A percentile compares a stretch with the other conserved stretches of the same genome.
Conservation (phyloP, 2,329 filamentous ascomycete genomes). For the Epichloe sp. region DNA sequence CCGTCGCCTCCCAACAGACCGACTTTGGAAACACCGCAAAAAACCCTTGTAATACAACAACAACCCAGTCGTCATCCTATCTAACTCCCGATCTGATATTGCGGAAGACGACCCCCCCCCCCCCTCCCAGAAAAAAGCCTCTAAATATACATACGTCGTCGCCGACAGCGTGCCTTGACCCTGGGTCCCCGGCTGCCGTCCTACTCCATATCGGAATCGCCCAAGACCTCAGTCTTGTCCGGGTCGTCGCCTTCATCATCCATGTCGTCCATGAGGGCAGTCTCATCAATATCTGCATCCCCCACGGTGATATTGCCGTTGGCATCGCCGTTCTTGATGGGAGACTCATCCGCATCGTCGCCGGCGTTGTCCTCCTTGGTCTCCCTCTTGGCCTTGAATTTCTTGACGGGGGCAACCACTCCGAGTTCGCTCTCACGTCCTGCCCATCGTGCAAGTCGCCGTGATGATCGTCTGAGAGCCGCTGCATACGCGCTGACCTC, state of each 20-base stretch:
- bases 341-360: constrained; percentile 2
- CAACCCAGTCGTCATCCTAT: too few species aligned
- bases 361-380: constrained; percentile 3
- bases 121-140: neutral
- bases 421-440: constrained; percentile 30
- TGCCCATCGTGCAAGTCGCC: constrained; percentile 60
- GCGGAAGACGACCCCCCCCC: neutral
- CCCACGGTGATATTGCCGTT: constrained; percentile 37
- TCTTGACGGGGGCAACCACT: constrained; percentile 35
- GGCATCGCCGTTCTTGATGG: constrained; percentile 18
- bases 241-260: constrained; percentile 34
- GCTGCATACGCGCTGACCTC: constrained; percentile 55
- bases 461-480: constrained; percentile 47
- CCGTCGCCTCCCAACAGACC: neutral
- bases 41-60: neutral
- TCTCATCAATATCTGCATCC: constrained; percentile 39
- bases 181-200: neutral
- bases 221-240: constrained; percentile 25
- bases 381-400: constrained; percentile 15
- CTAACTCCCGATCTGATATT: neutral
- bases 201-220: constrained; percentile 22
- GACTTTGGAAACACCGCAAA: neutral
- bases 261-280: constrained; percentile 25
- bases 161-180: neutral
- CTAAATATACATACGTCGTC: neutral